Evolutionary conservation across 2,329 filamentous ascomycete genomes (phyloP).

Genomic region (Apiospora rasikravindrae): DNA sequence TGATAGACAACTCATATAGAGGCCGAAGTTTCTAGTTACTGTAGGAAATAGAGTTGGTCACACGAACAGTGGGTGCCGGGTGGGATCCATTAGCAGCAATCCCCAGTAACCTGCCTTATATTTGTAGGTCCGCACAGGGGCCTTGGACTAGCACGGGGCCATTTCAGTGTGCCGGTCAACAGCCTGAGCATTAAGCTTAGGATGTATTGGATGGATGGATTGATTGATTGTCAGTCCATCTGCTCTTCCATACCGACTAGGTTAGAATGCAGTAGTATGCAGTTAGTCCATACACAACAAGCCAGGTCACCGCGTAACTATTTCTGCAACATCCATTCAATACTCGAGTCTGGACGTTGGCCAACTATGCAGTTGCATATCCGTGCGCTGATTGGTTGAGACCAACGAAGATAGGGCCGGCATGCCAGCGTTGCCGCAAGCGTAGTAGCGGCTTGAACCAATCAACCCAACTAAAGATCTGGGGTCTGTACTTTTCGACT

Average conservation of each 20-base stretch:
- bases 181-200: neutral
- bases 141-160: neutral
- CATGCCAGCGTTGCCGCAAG: conserved; percentile 7
- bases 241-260: neutral
- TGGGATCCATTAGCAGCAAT: neutral
- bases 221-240: neutral
- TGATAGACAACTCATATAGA: no score
- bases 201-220: no score
- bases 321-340: neutral
- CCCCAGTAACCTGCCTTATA: neutral
- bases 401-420: neutral
- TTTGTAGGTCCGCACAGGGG: neutral
- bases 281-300: neutral
- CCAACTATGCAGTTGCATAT: neutral
- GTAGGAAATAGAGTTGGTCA: neutral
- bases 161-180: neutral
- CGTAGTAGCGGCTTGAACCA: neutral
- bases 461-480: conserved; percentile 1
- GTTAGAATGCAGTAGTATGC: neutral
- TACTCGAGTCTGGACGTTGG: neutral
- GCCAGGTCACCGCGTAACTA: neutral
- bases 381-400: neutral
- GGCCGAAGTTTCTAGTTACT: no score
- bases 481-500: neutral
- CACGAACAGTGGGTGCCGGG: neutral